Conservation (phyloP, 164 flowering plant species). For the Sextonia rubra region DNA sequence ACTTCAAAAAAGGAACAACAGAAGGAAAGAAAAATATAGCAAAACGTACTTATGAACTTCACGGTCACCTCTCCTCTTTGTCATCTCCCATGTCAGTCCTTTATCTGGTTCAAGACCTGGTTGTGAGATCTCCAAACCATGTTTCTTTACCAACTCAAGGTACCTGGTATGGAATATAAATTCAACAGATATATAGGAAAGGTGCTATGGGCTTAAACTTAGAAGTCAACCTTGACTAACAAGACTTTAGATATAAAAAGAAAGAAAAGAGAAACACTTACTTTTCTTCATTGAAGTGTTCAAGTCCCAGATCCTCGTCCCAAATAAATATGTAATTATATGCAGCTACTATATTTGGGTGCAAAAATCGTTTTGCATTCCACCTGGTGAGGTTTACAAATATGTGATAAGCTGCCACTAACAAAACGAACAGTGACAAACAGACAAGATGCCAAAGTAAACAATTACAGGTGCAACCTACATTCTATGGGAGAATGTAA, state of each 20-base stretch:
- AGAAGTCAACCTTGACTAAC: background rate
- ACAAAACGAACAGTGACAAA: background rate
- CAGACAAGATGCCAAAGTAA: background rate
- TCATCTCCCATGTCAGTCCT: constrained; percentile 97
- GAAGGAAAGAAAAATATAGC: background rate
- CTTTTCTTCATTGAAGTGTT: constrained; percentile 90
- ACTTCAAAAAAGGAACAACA: background rate
- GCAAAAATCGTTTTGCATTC: constrained; percentile 98
- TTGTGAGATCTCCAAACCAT: constrained; percentile 95
- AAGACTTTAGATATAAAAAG: background rate
- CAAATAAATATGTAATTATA: constrained; percentile 97
- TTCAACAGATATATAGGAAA: background rate
- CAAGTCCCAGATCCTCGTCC: constrained; percentile 98
- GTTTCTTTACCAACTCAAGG: constrained; percentile 74
- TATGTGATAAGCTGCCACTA: background rate
- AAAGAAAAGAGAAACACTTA: constrained; percentile 13
- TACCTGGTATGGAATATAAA: constrained; percentile 45
- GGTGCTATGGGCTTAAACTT: background rate
- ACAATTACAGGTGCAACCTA: background rate
- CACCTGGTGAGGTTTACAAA: constrained; percentile 48
- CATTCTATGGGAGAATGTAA: background rate
- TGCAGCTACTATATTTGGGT: constrained; percentile 86
- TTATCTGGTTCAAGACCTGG: constrained; percentile 96
- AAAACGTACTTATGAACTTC: constrained; percentile 93
- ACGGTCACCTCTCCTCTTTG: constrained; percentile 89